phyloP scores from a whole-genome alignment of 495 filamentous ascomycete genomes.

The Polyplosphaeria fusca region DNA sequence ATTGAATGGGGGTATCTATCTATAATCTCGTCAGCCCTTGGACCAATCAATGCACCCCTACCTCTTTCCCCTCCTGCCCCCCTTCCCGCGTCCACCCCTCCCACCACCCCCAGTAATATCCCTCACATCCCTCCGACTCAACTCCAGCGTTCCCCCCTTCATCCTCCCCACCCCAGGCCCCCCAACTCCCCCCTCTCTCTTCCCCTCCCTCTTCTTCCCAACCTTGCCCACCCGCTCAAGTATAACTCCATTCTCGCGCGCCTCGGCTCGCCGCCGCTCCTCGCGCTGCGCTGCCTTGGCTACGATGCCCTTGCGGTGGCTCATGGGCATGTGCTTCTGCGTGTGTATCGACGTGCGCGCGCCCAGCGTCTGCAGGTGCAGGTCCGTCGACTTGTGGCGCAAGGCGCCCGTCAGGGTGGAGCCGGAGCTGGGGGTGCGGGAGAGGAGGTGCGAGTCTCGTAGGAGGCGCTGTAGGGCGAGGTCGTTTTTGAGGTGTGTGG shows the following conservation, averaged over 20 bases:
- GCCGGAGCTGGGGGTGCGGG: conserved; percentile 49
- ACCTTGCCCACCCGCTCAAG: conserved; percentile 62
- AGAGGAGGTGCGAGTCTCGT: conserved; percentile 86
- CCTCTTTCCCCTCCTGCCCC: conserved; percentile 2
- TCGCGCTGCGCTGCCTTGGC: conserved; percentile 63
- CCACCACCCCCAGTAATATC: conserved; percentile 55
- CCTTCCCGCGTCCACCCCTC: conserved; percentile 32
- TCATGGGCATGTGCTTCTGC: conserved; percentile 81
- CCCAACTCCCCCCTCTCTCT: conserved; percentile 65
- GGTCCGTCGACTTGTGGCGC: conserved; percentile 72
- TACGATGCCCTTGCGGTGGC: conserved; percentile 73
- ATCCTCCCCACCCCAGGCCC: conserved; percentile 77
- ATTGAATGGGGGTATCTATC: too few relatives aligned
- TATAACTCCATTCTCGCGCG: conserved; percentile 85
- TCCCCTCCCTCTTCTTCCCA: conserved; percentile 46
- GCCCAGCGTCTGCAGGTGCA: conserved; percentile 76
- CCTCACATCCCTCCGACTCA: conserved; percentile 73
- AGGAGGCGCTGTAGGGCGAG: conserved; percentile 86
- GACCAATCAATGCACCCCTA: not conserved
- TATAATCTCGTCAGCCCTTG: too few relatives aligned
- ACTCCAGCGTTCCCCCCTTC: conserved; percentile 69
- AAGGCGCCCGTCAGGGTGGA: conserved; percentile 49
- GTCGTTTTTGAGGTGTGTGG: conserved; percentile 79
- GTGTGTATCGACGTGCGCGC: conserved; percentile 68
- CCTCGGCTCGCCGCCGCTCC: conserved; percentile 67